Evolutionary conservation across 768 basidiomycete genomes (phyloP).

Genomic region (Mycena olivaceomarginata): DNA sequence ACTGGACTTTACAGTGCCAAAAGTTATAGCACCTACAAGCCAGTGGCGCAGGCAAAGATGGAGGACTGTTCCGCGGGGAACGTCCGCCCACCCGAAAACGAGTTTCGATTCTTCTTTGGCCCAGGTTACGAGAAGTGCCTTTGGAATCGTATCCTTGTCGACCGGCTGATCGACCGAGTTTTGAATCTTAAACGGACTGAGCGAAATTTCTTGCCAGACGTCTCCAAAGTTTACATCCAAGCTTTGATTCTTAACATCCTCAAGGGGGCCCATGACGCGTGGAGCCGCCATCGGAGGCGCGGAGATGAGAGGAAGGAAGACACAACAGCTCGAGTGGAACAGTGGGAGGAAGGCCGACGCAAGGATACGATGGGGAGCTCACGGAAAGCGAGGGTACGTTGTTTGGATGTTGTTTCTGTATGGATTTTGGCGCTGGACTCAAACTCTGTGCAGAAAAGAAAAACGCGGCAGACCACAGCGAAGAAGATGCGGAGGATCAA

Average conservation of each 20-base stretch:
- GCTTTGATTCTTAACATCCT: neutral
- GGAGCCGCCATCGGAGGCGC: neutral
- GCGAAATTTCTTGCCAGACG: neutral
- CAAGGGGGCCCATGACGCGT: neutral
- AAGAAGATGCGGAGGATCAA: neutral
- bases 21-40: neutral
- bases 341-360: neutral
- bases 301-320: neutral
- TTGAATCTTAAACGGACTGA: neutral
- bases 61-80: neutral
- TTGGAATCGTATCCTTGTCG: neutral
- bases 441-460: no score
- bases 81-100: neutral
- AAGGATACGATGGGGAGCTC: neutral
- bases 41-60: neutral
- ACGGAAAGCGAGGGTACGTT: neutral
- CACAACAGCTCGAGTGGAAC: neutral
- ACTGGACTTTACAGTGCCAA: neutral
- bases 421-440: neutral
- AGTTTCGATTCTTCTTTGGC: neutral
- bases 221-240: neutral
- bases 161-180: neutral
- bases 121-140: neutral
- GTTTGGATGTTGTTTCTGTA: neutral
- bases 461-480: no score